Evolutionary conservation across 805 yeast genomes (phyloP), one percentile per base, ranked within the genome.

Genomic region (Saturnispora besseyi): DNA sequence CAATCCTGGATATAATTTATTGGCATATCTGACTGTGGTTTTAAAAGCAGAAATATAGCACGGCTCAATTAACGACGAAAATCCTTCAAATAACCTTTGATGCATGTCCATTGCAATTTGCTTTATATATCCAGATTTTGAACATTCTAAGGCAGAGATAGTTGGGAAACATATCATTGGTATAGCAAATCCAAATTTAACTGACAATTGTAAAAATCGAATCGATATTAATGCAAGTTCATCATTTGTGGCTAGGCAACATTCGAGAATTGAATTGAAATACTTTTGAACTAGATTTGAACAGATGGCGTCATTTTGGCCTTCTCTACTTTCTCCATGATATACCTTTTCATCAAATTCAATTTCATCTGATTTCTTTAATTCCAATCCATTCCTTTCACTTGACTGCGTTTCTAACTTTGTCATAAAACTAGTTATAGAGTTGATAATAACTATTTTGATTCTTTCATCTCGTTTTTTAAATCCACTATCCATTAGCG

Each of bases 111-210:
- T 51, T 0, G 89, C 87, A 10, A 74, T 64, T 3, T 61, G 61
- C 31, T 74, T 68, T 15, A 84, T 70, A 10, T 63, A 59, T 3
- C 59, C 61, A 15, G 68, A 64, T 1, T 69, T 64, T 0, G 87
- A 78, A 0, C 85, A 71, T 51, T 81, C 81, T 33, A 88, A 66
- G 0, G 91, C 91, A 50, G 87, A 74, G 0, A 86, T 71, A 0
- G 89, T 82, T 0, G 89, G 77, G 5, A 82, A 75, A 57, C 87
- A 78, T 4, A 76, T 58, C 50, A 84, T 75, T 1, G 96, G 96
- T 59, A 84, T 86, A 0, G 84, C 83, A 63, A 78, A 83, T 0
- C 95, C 95, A 48, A 79, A 71, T 29, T 72, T 72, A 9, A 83
- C 73, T 24, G 83, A 76, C 41, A 77, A 62, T 49, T 74, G 78